Percentiles rank a stretch among this genome's conserved stretches.
Conservation (phyloP, 768 basidiomycete species). For the Scleroderma bovista region DNA sequence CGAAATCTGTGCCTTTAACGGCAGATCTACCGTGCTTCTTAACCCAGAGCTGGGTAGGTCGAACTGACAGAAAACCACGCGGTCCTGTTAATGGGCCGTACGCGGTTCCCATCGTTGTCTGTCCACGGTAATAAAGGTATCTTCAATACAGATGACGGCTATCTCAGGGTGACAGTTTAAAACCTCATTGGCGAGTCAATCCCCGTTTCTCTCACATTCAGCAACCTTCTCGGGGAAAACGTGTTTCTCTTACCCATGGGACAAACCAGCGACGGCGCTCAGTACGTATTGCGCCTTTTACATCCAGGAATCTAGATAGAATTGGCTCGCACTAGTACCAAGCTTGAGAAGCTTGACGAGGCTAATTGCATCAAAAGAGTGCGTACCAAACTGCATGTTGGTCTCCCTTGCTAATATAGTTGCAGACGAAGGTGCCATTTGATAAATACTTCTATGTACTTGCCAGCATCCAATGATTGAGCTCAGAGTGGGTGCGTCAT, state of each 20-base stretch:
- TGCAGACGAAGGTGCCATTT: conserved; percentile 29
- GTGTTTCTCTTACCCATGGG: conserved; percentile 91
- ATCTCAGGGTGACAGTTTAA: too few relatives aligned
- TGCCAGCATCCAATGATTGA: conserved; percentile 4
- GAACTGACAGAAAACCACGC: conserved; percentile 48
- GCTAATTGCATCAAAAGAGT: conserved; percentile 88
- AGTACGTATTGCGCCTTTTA: conserved; percentile 44
- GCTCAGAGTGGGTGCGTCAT: too few relatives aligned
- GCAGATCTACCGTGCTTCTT: too few relatives aligned
- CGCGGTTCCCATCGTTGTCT: conserved; percentile 55
- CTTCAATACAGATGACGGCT: conserved; percentile 42
- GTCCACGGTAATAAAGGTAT: conserved; percentile 67
- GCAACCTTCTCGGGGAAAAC: conserved; percentile 81
- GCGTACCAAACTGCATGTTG: conserved; percentile 21
- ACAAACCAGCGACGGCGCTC: conserved; percentile 90
- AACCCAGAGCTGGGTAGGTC: conserved; percentile 9
- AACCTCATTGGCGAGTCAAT: conserved; percentile 90
- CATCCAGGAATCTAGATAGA: background rate
- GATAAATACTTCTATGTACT: conserved; percentile 30
- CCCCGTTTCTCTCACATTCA: conserved; percentile 91
- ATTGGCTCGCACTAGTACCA: conserved; percentile 51
- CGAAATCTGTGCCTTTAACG: background rate
- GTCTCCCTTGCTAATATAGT: conserved; percentile 1
- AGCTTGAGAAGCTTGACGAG: conserved; percentile 91
- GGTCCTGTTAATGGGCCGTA: conserved; percentile 52